phyloP scores from a whole-genome alignment of 2,329 filamentous ascomycete species.

The Chaetomium strumarium region DNA sequence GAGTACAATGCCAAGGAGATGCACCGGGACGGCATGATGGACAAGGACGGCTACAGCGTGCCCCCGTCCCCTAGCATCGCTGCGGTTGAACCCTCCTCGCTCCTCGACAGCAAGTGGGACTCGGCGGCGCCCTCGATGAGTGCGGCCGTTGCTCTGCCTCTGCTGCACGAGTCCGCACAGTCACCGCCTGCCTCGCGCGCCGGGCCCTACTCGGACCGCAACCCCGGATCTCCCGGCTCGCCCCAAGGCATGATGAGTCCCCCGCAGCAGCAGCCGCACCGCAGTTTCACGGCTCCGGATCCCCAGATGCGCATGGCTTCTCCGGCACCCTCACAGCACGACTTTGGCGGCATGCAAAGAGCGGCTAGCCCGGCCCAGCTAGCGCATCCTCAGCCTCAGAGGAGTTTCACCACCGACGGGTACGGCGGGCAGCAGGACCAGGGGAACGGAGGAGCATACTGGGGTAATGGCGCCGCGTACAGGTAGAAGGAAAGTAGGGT shows the following conservation, averaged over 20 bases:
- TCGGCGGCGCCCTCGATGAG: constrained; percentile 14
- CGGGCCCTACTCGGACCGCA: constrained; percentile 10
- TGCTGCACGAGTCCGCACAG: constrained; percentile 24
- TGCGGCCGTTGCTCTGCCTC: constrained; percentile 21
- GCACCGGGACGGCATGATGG: constrained; percentile 27
- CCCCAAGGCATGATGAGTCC: neutral
- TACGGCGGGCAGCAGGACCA: constrained; percentile 9
- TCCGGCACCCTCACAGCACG: constrained; percentile 22
- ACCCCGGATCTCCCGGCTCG: neutral
- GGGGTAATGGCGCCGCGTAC: constrained; percentile 1
- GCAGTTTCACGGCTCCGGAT: constrained; percentile 27
- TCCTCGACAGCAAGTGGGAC: constrained; percentile 30
- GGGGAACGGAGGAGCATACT: constrained; percentile 1
- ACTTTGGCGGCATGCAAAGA: constrained; percentile 19
- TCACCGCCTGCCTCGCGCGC: constrained; percentile 24
- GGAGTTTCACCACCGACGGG: constrained; percentile 22
- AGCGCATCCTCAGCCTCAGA: constrained; percentile 22
- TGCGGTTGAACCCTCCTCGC: constrained; percentile 13
- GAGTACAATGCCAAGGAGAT: constrained; percentile 36
- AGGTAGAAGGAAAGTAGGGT: neutral
- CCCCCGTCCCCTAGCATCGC: constrained; percentile 23
- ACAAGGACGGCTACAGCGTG: constrained; percentile 30
- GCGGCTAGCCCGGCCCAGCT: constrained; percentile 26
- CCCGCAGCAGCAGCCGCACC: constrained; percentile 21
- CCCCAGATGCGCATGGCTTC: constrained; percentile 27